A percentile compares a stretch with the other conserved stretches of the same genome.
Evolutionary conservation across 148 eudicot genomes (phyloP).

Genomic region (Diospyros kaki): DNA sequence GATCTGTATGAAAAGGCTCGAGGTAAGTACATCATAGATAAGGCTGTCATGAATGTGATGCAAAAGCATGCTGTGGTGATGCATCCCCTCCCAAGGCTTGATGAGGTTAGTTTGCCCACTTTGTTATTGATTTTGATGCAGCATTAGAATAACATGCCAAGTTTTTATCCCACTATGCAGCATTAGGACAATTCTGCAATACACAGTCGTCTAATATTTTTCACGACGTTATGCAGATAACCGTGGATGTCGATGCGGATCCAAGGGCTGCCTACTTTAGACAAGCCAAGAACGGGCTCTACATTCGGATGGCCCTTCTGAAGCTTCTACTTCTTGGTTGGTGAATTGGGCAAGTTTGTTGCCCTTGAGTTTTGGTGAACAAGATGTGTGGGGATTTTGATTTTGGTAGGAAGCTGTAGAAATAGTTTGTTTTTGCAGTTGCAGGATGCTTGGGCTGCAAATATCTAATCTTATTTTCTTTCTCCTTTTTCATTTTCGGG

Average conservation of each 20-base stretch:
- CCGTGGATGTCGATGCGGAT: conserved; percentile 89
- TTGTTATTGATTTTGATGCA: not conserved
- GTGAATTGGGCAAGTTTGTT: conserved; percentile 25
- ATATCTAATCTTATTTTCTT: not conserved
- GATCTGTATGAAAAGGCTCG: conserved; percentile 85
- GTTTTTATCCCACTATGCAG: too few species aligned
- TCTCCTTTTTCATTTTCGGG: not conserved
- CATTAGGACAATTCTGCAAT: too few species aligned
- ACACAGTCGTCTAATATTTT: too few species aligned
- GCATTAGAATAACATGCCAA: too few species aligned
- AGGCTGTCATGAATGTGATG: conserved; percentile 58
- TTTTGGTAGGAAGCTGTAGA: not conserved
- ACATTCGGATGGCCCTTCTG: conserved; percentile 87
- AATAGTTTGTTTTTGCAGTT: not conserved
- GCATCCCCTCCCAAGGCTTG: conserved; percentile 99
- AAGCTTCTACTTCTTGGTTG: conserved; percentile 88
- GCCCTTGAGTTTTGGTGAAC: not conserved
- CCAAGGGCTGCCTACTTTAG: conserved; percentile 99
- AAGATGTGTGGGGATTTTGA: not conserved
- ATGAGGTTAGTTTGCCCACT: conserved; percentile 53
- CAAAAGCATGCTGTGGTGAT: conserved; percentile 86
- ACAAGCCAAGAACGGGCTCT: conserved; percentile 94
- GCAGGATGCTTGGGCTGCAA: not conserved
- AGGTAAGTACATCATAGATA: conserved; percentile 84
- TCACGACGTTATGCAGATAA: conserved; percentile 43